These are phyloP conservation scores for Dispira parvispora DNA, from an alignment of 192 early-diverging fungal genomes.

Conservation along the genomic window DNA sequence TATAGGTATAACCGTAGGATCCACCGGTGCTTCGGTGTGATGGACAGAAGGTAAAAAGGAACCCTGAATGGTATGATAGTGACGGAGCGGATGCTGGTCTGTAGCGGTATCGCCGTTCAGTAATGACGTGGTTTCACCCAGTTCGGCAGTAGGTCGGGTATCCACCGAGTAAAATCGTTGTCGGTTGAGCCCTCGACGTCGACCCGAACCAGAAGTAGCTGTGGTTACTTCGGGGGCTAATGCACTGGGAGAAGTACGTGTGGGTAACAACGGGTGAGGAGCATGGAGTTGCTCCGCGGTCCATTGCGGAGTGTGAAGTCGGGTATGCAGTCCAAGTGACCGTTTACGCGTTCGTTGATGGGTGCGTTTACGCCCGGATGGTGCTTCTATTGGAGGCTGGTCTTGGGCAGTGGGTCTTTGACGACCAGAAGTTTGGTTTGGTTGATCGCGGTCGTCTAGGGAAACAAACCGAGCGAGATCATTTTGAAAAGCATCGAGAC, in stretches of 20 bases:
- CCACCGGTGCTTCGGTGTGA: neutral
- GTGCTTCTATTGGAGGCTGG: neutral
- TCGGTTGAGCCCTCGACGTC: neutral
- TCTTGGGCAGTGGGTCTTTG: neutral
- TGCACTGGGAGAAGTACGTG: no score
- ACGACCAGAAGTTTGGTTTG: neutral
- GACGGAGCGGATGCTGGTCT: neutral
- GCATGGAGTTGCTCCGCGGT: neutral
- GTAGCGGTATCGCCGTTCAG: neutral
- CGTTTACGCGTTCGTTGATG: constrained; percentile 3
- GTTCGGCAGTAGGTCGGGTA: neutral
- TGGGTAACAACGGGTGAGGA: neutral
- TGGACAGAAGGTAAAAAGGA: neutral
- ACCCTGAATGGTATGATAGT: neutral
- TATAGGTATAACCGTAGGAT: neutral
- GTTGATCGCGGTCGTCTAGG: neutral
- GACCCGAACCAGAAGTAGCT: neutral
- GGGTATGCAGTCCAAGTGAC: neutral
- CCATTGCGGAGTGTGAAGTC: neutral
- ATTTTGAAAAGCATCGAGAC: constrained; percentile 27
- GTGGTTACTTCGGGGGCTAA: neutral
- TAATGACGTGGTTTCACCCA: neutral
- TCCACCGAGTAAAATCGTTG: neutral
- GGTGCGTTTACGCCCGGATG: constrained; percentile 11
- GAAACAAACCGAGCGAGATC: constrained; percentile 25